Base-by-base conservation (phyloP, 2,329 filamentous ascomycete genomes). In the Fusarium equiseti region DNA sequence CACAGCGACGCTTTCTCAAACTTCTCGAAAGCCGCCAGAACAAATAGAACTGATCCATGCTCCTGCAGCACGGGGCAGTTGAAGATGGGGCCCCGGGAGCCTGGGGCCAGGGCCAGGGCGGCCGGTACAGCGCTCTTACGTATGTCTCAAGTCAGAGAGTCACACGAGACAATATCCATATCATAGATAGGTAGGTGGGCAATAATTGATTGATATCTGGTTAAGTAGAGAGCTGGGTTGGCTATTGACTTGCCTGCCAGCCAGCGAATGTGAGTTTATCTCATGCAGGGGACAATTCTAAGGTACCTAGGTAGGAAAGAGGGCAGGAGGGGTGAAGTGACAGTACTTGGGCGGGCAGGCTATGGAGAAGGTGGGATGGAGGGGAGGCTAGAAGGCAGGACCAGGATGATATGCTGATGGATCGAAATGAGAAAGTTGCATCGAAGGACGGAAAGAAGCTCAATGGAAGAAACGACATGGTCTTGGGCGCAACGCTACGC, bases 1-100 rank as follows among this genome's bases (percentile, higher is more conserved):
- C 50, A 38, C 44, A 32, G 26, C 40, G 45, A 70, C 42, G 43
- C 35, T 46, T 46, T 50, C 48, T 48, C 44, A 27, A 48, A 57
- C 73, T 77, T 77, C 76, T 77, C 69, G 76, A 77, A 77, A 68
- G 56, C 58, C 59, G 49, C 63, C 67, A 71, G 76, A 77, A 76
- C 66, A 67, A 60, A 73, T 69, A 62, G 50, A 53, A 63, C 24
- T 65, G 55, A 69, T 63, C 73, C 63, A 73, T 74, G 70, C 56
- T 62, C 57, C 44, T 66, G 70, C 57, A 73, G 72, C 63, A 75
- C 70, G 69, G 73, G 71, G 71, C 69, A 71, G 24, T 63, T 56
- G 65, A 68, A 68, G 57, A 73, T 61, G 73, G 66, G 66, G 63
- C 66, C 66, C 68, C 60, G 59, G 56, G 60, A 43, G 59, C 55